These are phyloP conservation scores for Arachnopeziza araneosa DNA, from an alignment of 2,329 filamentous ascomycete species.

Conservation along the genomic window DNA sequence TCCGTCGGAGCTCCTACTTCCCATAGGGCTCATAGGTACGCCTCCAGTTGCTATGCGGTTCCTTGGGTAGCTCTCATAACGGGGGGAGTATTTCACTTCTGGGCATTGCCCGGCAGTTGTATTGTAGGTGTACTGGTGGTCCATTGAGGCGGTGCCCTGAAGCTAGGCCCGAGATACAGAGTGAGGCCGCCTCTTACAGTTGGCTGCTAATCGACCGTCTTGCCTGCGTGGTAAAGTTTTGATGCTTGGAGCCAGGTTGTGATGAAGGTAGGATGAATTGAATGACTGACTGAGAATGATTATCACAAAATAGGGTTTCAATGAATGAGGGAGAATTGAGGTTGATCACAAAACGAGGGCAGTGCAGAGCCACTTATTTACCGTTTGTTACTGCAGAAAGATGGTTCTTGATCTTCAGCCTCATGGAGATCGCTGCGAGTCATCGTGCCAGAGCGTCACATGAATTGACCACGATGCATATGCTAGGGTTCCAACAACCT, in stretches of 20 bases:
- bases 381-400: not conserved
- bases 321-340: not conserved
- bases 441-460: not conserved
- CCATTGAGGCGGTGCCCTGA: conserved; percentile 1
- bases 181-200: conserved; percentile 1
- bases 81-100: not conserved
- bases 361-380: not conserved
- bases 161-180: not conserved
- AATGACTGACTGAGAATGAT: not conserved
- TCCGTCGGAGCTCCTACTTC: not conserved
- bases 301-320: not conserved
- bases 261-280: not conserved
- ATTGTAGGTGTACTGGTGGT: not conserved
- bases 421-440: not conserved
- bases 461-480: not conserved
- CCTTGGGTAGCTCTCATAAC: not conserved
- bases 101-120: not conserved
- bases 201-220: not conserved
- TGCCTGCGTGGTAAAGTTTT: not conserved
- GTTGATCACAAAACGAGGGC: not conserved
- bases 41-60: not conserved
- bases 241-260: not conserved
- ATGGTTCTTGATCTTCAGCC: not conserved
- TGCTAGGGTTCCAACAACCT: not conserved
- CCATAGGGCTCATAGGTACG: not conserved